Evolutionary conservation across 257 asterid species (phyloP), one percentile per base, ranked within the genome.

Genomic region (Orobanche coerulescens): DNA sequence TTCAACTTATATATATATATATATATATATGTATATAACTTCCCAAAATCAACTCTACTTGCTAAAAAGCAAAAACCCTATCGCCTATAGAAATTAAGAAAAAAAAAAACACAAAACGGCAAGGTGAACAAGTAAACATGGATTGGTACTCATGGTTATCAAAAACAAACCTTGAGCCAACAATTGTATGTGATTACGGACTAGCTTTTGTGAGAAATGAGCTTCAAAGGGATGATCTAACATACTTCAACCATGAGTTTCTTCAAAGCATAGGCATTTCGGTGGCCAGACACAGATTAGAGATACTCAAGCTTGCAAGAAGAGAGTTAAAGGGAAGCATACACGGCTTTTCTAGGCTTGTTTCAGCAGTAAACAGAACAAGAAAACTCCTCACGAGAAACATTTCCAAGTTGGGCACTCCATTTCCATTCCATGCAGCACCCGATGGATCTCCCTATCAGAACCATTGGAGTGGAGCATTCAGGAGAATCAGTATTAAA

Each of bases 111-210:
- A 28, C 5, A 23, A 3, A 14, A 54, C 7, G 30, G 0, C 36
- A 16, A 46, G 9, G 14, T 4, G 23, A 58, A 5, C 31, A 36
- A 47, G 50, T 19, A 53, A 44, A 68, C 69, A 89, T 89, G 94
- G 90, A 89, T 73, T 86, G 95, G 97, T 76, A 70, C 69, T 72
- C 90, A 22, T 90, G 95, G 95, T 56, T 90, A 49, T 82, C 86
- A 11, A 78, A 75, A 67, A 73, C 88, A 11, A 73, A 61, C 67
- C 90, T 87, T 4, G 91, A 84, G 13, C 78, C 76, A 23, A 64
- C 81, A 10, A 69, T 76, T 25, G 55, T 68, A 7, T 67, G 74
- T 61, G 85, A 88, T 14, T 88, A 85, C 73, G 84, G 81, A 6
- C 59, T 73, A 13, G 36, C 69, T n/a, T 76, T 88, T 28, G 58